Base-by-base conservation (phyloP, 805 yeast genomes). In the Yarrowia keelungensis region DNA sequence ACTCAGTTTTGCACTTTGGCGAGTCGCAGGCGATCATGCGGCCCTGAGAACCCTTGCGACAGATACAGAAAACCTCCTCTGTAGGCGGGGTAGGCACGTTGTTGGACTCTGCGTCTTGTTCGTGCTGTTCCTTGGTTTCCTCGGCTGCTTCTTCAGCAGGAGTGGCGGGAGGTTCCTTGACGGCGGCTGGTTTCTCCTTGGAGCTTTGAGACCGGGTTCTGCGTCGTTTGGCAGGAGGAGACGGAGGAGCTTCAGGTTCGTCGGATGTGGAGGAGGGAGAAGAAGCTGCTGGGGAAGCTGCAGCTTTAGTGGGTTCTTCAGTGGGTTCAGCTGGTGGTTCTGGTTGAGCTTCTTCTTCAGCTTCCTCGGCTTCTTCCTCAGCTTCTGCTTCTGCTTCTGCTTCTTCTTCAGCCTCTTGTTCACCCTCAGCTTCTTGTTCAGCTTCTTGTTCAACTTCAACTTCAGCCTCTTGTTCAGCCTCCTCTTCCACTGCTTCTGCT, bases 11-110 rank as follows among this genome's bases (percentile, higher is more conserved):
- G 78, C 98, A 93, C 45, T 85, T 83, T 2, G 82, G 82, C 73
- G 91, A 86, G 76, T 93, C 98, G 78, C 98, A 94, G 0, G 94
- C 97, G 71, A 94, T 84, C 98, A 94, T 94, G 66, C 85, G 86
- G 0, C 98, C 98, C 68, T 74, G 78, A 8, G 86, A 81, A 0
- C 78, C 79, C 5, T 79, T 77, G 5, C 80, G 75, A 70, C 90
- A 86, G 14, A 79, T 65, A 71, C 89, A 86, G 72, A 84, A 86
- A 4, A 46, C 67, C n/a, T 56, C 51, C 14, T 59, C 65, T 4
- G n/a, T 16, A 8, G 65, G 65, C 8, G 65, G 65, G 3, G 65
- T 59, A 1, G 51, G 65, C 32, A 26, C 32, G 32, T 26, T 26
- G 32, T 26, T 26, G 32, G 32, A 26, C 32, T 26, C 32, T 8